Base-by-base conservation (phyloP, 176 grass and related monocot species). In the Poa annua region DNA sequence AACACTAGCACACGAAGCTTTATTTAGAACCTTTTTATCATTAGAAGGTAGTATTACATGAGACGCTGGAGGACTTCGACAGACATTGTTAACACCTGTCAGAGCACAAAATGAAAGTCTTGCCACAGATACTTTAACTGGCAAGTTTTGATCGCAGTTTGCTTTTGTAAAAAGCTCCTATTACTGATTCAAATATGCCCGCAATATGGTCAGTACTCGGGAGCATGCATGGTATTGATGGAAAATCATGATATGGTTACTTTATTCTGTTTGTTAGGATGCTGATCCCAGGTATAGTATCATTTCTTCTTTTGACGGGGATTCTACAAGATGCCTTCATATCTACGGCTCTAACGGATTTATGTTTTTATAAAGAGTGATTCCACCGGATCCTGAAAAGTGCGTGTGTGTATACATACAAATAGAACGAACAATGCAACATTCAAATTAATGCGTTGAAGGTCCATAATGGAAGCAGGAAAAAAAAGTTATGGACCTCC, bases 111-210 rank as follows among this genome's bases (percentile, higher is more conserved):
- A 90, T 39, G 47, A 62, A 89, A 71, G 78, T 71, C 83, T 77
- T 52, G 81, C 63, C 54, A 76, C 35, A 33, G 44, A 16, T 42
- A 68, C 83, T 89, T 89, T 89, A 76, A 44, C 79, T 47, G 72
- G 52, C 64, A 81, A 83, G 75, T 76, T 79, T 76, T 51, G 42
- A 81, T 47, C 63, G 77, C 54, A 64, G 26, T 48, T 57, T 78
- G 73, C 82, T 78, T 86, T 86, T 73, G 29, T 65, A 13, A 72
- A 86, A 90, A 74, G 79, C 80, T 86, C 84, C 64, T 56, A 51
- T 86, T 56, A 14, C 79, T 86, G 74, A 79, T 83, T 66, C 79
- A 83, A 83, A 90, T 84, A 90, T 90, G 64, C 84, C 88, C 66
- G 79, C 88, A 83, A 79, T 86, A 86, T 71, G 74, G 78, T 71